Base-by-base conservation (phyloP, 2,329 filamentous ascomycete genomes). In the Alternaria longipes region DNA sequence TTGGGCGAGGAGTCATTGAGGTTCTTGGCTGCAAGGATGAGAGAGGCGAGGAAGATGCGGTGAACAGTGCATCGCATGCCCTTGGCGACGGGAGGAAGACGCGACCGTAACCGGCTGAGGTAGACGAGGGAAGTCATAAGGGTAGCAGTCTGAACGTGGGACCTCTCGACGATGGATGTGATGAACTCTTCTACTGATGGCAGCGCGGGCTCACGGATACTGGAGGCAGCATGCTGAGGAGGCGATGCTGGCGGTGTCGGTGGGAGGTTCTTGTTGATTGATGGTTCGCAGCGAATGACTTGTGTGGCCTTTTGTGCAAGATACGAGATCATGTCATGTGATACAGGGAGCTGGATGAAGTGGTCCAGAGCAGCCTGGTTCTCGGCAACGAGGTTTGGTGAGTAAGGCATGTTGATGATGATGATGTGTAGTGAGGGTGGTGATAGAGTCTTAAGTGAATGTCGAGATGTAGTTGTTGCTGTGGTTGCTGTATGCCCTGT, bases 1-100 rank as follows among this genome's bases (percentile, higher is more conserved):
- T 98, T 98, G 65, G 95, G 95, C 12, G 93, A 97, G 63, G 93
- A 97, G 85, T 98, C 95, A 80, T 99, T 98, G 71, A 98, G 87
- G 80, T 97, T 97, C 89, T 99, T 99, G 72, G 95, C 94, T 1
- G 95, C 89, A 51, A 90, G 83, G 75, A 95, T 95, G 68, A 94
- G 89, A 16, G 91, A 85, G 42, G 92, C 94, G 50, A 99, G 87
- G 83, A 99, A 98, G 85, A 99, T 98, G 73, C 95, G 91, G 84
- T 99, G 95, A 47, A 94, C 93, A 24, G 95, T 98, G 85, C 95
- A 98, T 72, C 91, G 90, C 82, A 98, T 92, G 67, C 95, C 95
- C 83, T 97, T 97, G 72, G 95, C 94, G 77, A 97, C 93, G 60
- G 94, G 92, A 69, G 96, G 94, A 28, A 99, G 89, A 70, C 92